These are phyloP conservation scores for Clonostachys rosea DNA, from an alignment of 2,329 filamentous ascomycete genomes.

Conservation along the genomic window DNA sequence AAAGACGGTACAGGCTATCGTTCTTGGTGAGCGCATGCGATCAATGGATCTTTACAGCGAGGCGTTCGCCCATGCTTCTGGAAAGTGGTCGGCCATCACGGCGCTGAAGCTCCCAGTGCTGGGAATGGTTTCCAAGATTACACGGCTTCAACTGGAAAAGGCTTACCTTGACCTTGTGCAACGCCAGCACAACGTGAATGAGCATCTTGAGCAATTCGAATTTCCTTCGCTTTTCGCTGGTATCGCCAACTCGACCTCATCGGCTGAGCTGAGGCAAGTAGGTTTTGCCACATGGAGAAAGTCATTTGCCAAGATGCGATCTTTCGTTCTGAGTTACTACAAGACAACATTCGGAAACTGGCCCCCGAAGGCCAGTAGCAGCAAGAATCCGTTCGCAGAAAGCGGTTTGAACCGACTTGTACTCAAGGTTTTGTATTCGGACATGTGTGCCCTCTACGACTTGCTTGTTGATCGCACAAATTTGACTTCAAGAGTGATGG, in stretches of 20 bases:
- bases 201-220: constrained; percentile 80
- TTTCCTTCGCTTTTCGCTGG: constrained; percentile 89
- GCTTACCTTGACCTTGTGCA: constrained; percentile 75
- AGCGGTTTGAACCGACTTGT: constrained; percentile 83
- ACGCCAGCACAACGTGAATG: constrained; percentile 65
- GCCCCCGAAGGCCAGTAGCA: constrained; percentile 87
- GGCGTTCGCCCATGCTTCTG: constrained; percentile 85
- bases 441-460: constrained; percentile 85
- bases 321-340: constrained; percentile 66
- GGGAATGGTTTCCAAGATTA: constrained; percentile 63
- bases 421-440: constrained; percentile 75
- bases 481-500: constrained; percentile 73
- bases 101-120: constrained; percentile 65
- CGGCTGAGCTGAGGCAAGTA: constrained; percentile 69
- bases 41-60: constrained; percentile 82
- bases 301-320: constrained; percentile 69
- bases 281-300: constrained; percentile 81
- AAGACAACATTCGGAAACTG: constrained; percentile 61
- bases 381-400: constrained; percentile 86
- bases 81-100: constrained; percentile 74
- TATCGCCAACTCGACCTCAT: constrained; percentile 77
- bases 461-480: constrained; percentile 76
- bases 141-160: constrained; percentile 75
- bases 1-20: constrained; percentile 82
- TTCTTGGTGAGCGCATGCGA: constrained; percentile 85